Conservation (phyloP, 169 alveolate species). For the Neospora caninum region DNA sequence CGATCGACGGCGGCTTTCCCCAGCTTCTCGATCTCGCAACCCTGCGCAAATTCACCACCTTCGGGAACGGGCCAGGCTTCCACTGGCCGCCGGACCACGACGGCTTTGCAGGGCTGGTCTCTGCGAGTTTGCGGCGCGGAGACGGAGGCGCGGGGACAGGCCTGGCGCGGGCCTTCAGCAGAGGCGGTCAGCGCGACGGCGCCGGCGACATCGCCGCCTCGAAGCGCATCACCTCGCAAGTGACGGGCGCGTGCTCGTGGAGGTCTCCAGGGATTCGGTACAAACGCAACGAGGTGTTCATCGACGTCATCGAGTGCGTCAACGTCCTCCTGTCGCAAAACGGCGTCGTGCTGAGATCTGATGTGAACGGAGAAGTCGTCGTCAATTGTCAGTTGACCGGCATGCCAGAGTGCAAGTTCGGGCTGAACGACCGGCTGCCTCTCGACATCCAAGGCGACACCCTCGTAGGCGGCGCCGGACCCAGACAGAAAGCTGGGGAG, state of each 20-base stretch:
- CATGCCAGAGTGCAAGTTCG: slow-evolving; percentile 93
- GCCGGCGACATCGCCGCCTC: slow-evolving; percentile 77
- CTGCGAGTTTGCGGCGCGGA: background rate
- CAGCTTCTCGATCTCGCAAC: slow-evolving; percentile 90
- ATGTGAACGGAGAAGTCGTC: slow-evolving; percentile 89
- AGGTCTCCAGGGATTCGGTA: slow-evolving; percentile 86
- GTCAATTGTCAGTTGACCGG: slow-evolving; percentile 85
- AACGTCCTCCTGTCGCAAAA: slow-evolving; percentile 78
- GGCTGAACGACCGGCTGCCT: slow-evolving; percentile 54
- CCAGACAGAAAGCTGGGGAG: background rate
- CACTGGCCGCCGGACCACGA: slow-evolving; percentile 61
- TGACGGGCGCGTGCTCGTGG: slow-evolving; percentile 92
- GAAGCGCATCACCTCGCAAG: slow-evolving; percentile 87
- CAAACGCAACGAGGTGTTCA: slow-evolving; percentile 86
- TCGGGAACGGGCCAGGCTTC: slow-evolving; percentile 78
- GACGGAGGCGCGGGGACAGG: background rate
- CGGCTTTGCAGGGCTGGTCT: slow-evolving; percentile 3
- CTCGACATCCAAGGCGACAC: background rate
- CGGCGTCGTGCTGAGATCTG: slow-evolving; percentile 74
- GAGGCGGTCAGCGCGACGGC: background rate
- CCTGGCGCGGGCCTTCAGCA: background rate
- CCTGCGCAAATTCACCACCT: slow-evolving; percentile 84
- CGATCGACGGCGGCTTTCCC: slow-evolving; percentile 91
- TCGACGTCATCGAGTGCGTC: slow-evolving; percentile 90
- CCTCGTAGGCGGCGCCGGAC: background rate